A percentile compares a stretch with the other conserved stretches of the same genome.
These are phyloP conservation scores for Dillenia turbinata DNA, from an alignment of 164 flowering plant genomes.

Conservation along the genomic window DNA sequence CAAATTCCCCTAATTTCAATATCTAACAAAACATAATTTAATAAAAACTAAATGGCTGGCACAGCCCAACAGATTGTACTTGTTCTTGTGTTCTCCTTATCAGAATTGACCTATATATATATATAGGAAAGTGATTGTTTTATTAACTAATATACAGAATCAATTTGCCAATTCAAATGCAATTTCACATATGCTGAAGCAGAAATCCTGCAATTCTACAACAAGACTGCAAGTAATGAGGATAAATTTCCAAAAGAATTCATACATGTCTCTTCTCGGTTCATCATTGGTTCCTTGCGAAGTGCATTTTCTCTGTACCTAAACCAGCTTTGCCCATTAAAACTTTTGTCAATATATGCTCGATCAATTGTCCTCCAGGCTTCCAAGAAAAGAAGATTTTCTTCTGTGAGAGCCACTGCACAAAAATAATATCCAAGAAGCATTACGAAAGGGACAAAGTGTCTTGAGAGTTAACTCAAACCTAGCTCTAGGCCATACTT, in stretches of 20 bases:
- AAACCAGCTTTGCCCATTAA: slow-evolving; percentile 98
- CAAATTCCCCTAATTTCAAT: too few species aligned
- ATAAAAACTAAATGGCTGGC: too few species aligned
- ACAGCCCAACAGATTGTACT: too few species aligned
- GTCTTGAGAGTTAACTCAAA: background rate
- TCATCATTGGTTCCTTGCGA: slow-evolving; percentile 92
- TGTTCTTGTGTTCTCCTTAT: too few species aligned
- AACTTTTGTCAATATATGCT: slow-evolving; percentile 88
- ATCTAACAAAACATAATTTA: too few species aligned
- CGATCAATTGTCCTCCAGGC: slow-evolving; percentile 97
- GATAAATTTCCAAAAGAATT: background rate
- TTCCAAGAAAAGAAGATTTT: slow-evolving; percentile 91
- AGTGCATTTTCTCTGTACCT: slow-evolving; percentile 90
- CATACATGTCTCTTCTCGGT: slow-evolving; percentile 87
- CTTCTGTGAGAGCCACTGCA: slow-evolving; percentile 88
- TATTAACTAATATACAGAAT: too few species aligned
- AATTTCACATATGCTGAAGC: too few species aligned
- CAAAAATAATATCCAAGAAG: background rate
- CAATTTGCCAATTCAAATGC: too few species aligned
- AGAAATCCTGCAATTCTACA: too few species aligned
- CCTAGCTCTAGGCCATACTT: background rate
- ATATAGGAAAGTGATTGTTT: too few species aligned
- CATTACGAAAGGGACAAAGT: background rate
- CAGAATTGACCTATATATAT: too few species aligned
- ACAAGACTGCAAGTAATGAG: too few species aligned